Base-by-base conservation (phyloP, 2,329 filamentous ascomycete genomes). In the Trichoderma breve region DNA sequence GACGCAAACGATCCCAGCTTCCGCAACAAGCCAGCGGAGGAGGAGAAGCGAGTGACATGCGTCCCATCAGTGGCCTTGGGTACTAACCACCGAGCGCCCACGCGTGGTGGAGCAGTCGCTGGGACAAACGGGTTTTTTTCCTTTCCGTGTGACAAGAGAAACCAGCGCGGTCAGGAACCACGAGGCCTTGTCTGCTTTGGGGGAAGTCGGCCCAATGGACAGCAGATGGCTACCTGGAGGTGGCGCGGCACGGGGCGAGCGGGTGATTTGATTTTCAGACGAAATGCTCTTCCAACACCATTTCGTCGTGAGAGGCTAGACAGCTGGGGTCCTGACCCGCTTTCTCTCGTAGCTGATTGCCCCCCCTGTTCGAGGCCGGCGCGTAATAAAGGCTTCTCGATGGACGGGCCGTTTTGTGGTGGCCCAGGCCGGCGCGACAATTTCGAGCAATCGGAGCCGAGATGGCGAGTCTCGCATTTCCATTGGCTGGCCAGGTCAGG, bases 371-470 rank as follows among this genome's bases (percentile, higher is more conserved):
- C 78, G 75, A 80, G 75, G 71, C 76, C 76, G 86, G 86, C 86
- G 86, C 86, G 83, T 88, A 88, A 85, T 81, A 78, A 80, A 82
- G 81, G 81, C 81, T 82, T 82, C 79, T 81, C 80, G 83, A 79
- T 87, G 85, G 85, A 81, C 80, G 79, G 80, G 76, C 73, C 76
- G 78, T 75, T 76, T 78, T 78, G 34, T 43, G 34, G 66, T 66
- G 71, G 61, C 51, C 71, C 39, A 80, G 80, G 80, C 81, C 81
- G 80, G 79, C 79, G 80, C 79, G 76, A 77, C 77, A 76, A 58
- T 76, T 79, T 82, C 77, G 81, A 81, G 83, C 85, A 87, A 86
- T 86, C 80, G 80, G 82, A 84, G 77, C 79, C 76, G 79, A 82
- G 80, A 79, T 79, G 77, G 74, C 74, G 76, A 73, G 74, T 74